Conservation (phyloP, 2,329 filamentous ascomycete genomes). For the Ascochyta clinopodiicola region DNA sequence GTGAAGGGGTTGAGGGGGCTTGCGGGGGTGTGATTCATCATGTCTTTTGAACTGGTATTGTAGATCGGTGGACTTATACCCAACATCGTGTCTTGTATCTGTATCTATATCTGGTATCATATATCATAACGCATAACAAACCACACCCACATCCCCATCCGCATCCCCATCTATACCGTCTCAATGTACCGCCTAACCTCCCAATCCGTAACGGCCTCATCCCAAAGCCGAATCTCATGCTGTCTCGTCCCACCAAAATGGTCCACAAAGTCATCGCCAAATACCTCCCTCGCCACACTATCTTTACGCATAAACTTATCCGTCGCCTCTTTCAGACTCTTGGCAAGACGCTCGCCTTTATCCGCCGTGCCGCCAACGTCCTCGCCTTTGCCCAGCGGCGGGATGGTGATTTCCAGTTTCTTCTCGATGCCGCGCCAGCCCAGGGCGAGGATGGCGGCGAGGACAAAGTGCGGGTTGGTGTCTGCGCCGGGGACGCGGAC, state of each 20-base stretch:
- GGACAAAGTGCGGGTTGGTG: slow-evolving; percentile 84
- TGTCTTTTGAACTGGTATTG: no score
- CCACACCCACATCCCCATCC: no score
- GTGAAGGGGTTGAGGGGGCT: slow-evolving; percentile 51
- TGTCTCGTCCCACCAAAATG: slow-evolving; percentile 92
- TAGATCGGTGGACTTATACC: no score
- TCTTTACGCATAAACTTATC: slow-evolving; percentile 75
- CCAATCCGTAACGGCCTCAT: slow-evolving; percentile 97
- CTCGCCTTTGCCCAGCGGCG: slow-evolving; percentile 84
- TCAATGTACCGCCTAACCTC: slow-evolving; percentile 56
- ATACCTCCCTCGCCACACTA: slow-evolving; percentile 90
- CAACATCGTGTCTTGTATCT: no score
- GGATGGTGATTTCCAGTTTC: slow-evolving; percentile 81
- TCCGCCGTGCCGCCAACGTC: slow-evolving; percentile 77
- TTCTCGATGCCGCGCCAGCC: slow-evolving; percentile 93
- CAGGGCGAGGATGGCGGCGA: slow-evolving; percentile 83
- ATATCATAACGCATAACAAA: not conserved
- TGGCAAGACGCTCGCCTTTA: slow-evolving; percentile 78
- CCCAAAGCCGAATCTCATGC: slow-evolving; percentile 89
- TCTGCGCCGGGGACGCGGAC: slow-evolving; percentile 94
- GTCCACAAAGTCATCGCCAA: slow-evolving; percentile 94
- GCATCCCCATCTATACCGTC: not conserved
- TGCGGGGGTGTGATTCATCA: slow-evolving; percentile 30
- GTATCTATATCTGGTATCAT: not conserved
- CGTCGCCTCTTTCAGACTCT: slow-evolving; percentile 84